These are phyloP conservation scores for Begonia loranthoides DNA, from an alignment of 306 rosid species.

Conservation along the genomic window DNA sequence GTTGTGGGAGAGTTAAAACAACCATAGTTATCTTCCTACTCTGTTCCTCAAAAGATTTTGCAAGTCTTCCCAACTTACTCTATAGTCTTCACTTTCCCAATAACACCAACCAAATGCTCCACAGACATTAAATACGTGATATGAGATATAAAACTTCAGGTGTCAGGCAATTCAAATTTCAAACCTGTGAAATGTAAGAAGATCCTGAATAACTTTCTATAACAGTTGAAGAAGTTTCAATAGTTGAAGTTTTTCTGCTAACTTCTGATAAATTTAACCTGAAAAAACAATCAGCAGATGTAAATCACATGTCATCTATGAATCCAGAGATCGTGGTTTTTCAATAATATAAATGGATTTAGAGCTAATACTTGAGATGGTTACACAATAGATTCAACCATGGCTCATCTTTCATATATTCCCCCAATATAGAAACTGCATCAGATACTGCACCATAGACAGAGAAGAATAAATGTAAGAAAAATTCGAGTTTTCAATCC, in stretches of 20 bases:
- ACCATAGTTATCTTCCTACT: too few relatives aligned
- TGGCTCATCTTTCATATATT: constrained; percentile 71
- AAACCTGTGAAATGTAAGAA: constrained; percentile 34
- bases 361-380: constrained; percentile 49
- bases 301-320: too few relatives aligned
- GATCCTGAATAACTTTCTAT: constrained; percentile 21
- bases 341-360: neutral
- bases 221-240: constrained; percentile 12
- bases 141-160: neutral
- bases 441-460: constrained; percentile 59
- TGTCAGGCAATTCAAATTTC: neutral
- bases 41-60: too few relatives aligned
- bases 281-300: constrained; percentile 14
- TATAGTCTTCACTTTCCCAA: too few relatives aligned
- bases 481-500: neutral
- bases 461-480: constrained; percentile 13
- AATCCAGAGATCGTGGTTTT: constrained; percentile 5
- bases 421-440: constrained; percentile 79
- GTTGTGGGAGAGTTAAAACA: too few relatives aligned
- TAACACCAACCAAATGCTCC: too few relatives aligned
- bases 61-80: too few relatives aligned
- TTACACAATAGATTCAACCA: constrained; percentile 68
- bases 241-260: constrained; percentile 35
- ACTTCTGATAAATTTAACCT: constrained; percentile 63
- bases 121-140: too few relatives aligned